These are phyloP conservation scores for Sugiyamaella valdiviana DNA, from an alignment of 805 yeast species.

Conservation along the genomic window DNA sequence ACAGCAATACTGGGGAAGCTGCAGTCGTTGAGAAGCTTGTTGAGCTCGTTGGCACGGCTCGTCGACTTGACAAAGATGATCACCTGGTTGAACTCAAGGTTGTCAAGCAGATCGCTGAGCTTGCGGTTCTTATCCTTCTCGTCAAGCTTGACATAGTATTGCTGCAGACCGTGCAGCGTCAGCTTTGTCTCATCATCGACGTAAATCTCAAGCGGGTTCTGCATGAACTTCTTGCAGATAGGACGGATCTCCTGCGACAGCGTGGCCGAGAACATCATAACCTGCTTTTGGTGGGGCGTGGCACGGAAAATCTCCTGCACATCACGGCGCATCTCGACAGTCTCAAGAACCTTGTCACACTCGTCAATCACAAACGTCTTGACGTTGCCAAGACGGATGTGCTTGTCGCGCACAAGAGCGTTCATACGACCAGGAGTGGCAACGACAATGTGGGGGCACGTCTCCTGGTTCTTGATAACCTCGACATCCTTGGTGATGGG, in stretches of 20 bases:
- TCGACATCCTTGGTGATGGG: conserved; percentile 81
- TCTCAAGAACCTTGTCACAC: conserved; percentile 96
- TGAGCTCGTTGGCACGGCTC: conserved; percentile 85
- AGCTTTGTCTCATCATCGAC: conserved; percentile 97
- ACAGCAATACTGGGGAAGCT: conserved; percentile 97
- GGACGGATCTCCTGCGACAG: conserved; percentile 91
- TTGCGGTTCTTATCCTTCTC: conserved; percentile 92
- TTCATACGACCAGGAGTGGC: conserved; percentile 98
- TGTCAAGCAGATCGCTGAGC: conserved; percentile 85
- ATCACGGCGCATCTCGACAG: conserved; percentile 91
- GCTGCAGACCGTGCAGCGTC: conserved; percentile 97
- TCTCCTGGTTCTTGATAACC: conserved; percentile 81
- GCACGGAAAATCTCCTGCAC: conserved; percentile 97
- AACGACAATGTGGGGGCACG: conserved; percentile 93
- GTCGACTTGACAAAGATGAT: conserved; percentile 92
- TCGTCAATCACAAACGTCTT: conserved; percentile 95
- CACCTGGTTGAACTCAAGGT: conserved; percentile 95
- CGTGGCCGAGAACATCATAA: conserved; percentile 98
- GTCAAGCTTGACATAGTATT: conserved; percentile 81
- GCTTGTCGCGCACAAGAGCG: conserved; percentile 88
- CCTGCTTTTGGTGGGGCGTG: conserved; percentile 97
- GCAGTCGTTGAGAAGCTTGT: conserved; percentile 80
- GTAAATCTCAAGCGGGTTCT: conserved; percentile 92
- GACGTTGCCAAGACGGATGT: conserved; percentile 76
- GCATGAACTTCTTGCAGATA: conserved; percentile 95